Conservation (phyloP, 768 basidiomycete species). For the Lentinula guzmanii region DNA sequence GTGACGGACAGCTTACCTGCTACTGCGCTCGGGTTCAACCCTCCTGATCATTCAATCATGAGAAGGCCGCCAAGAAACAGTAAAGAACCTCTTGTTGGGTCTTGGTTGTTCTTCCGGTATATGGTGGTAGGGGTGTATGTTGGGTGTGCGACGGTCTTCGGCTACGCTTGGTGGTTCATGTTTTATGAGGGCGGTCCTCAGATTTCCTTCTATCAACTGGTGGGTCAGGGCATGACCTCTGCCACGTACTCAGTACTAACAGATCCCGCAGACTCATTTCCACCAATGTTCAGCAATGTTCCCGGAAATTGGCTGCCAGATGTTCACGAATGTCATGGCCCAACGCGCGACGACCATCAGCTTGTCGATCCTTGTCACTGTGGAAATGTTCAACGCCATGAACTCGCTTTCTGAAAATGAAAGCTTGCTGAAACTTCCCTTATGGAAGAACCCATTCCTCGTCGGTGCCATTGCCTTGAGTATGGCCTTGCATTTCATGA, state of each 20-base stretch:
- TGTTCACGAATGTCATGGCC: conserved; percentile 88
- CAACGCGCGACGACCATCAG: conserved; percentile 93
- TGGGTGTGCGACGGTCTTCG: conserved; percentile 91
- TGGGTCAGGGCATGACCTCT: conserved; percentile 34
- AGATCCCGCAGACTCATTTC: conserved; percentile 74
- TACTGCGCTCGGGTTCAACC: conserved; percentile 97
- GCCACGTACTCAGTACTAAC: too few species aligned
- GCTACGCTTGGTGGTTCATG: conserved; percentile 99
- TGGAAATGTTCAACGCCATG: conserved; percentile 98
- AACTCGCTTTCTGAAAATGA: conserved; percentile 98
- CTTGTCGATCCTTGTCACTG: conserved; percentile 90
- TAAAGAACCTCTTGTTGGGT: conserved; percentile 84
- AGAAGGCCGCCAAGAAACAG: conserved; percentile 86
- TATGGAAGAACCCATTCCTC: conserved; percentile 94
- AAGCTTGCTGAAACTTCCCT: conserved; percentile 77
- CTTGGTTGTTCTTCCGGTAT: conserved; percentile 96
- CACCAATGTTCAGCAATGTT: conserved; percentile 82
- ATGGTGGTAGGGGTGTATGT: conserved; percentile 92
- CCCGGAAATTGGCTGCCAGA: conserved; percentile 89
- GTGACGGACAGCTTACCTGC: conserved; percentile 96
- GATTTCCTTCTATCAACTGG: conserved; percentile 89
- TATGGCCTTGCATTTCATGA: conserved; percentile 91
- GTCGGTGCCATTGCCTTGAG: conserved; percentile 85
- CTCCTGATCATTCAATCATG: conserved; percentile 96
- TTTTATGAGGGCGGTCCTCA: conserved; percentile 87